phyloP scores from a whole-genome alignment of 805 yeast species.

The Candida ascalaphidarum region DNA sequence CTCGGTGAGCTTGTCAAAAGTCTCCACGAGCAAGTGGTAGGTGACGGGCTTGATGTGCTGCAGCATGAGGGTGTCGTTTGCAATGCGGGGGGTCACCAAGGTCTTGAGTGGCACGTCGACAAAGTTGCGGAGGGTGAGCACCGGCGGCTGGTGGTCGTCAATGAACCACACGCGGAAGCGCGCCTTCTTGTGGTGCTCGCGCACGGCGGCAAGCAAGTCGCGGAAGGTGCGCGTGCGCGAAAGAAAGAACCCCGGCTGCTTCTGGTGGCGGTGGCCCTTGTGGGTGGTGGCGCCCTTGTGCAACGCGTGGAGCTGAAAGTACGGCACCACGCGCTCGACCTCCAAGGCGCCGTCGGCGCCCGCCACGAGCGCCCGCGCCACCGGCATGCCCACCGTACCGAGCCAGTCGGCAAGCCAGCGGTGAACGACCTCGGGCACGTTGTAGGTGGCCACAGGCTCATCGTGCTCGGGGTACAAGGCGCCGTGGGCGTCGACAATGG shows the following conservation, averaged over 20 bases:
- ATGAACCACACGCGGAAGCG: conserved; percentile 31
- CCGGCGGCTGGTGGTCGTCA: conserved; percentile 13
- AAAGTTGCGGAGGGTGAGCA: conserved; percentile 17
- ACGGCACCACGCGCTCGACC: conserved; percentile 29
- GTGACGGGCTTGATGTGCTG: conserved; percentile 16
- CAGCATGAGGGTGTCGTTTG: conserved; percentile 14
- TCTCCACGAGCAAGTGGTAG: conserved; percentile 23
- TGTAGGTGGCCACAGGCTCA: conserved; percentile 12
- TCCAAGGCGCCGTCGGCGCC: conserved; percentile 17
- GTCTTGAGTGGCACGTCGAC: conserved; percentile 18
- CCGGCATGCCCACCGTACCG: conserved; percentile 35
- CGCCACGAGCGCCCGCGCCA: conserved; percentile 18
- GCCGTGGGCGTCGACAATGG: conserved; percentile 38
- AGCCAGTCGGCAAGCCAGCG: conserved; percentile 43
- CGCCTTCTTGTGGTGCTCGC: conserved; percentile 7
- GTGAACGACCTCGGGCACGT: conserved; percentile 38
- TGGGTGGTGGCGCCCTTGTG: conserved; percentile 9
- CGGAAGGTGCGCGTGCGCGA: conserved; percentile 27
- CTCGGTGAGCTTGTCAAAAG: conserved; percentile 7
- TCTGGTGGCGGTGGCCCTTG: conserved; percentile 8
- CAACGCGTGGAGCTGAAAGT: conserved; percentile 25
- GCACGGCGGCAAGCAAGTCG: conserved; percentile 20
- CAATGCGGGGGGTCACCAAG: conserved; percentile 16
- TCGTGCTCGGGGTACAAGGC: conserved; percentile 22
- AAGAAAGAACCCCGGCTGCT: conserved; percentile 9